Base-by-base conservation (phyloP, 768 basidiomycete genomes). In the Podaxis sp. region DNA sequence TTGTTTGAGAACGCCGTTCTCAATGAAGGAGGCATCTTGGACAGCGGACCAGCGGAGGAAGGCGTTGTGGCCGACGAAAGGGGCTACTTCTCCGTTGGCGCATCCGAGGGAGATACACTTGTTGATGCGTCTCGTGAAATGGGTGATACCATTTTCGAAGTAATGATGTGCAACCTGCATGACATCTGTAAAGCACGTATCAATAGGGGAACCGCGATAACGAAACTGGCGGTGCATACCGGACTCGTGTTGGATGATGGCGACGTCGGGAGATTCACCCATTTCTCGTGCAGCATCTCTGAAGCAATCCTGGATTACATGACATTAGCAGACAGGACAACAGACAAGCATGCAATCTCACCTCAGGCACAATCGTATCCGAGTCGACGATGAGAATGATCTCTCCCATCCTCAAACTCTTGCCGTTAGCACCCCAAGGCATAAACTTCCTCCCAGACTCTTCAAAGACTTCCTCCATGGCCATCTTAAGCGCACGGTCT, bases 71-170 rank as follows among this genome's bases (percentile, higher is more conserved):
- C 91, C 91, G 46, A 93, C 91, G 66, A 93, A 93, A 0, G 91
- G 91, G 8, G 87, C 87, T 24, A 91, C 88, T 71, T 92, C 90
- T 25, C 90, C 90, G 65, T 92, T 93, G 7, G 90, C 87, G 64
- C 86, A 87, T 13, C 86, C 86, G 72, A 90, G 85, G 3, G 89
- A 87, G 63, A 93, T 93, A 58, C 82, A 89, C 72, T 82, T 85
- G 76, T 95, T 94, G 75, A 95, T 93, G 36, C 92, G 84, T n/a
- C 85, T 85, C 4, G 94, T 95, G 77, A 96, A 95, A 76, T 89
- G 89, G 4, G 94, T 89, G 71, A 95, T 88, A 3, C 90, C 91
- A 70, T 94, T 94, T 73, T 95, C 93, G 66, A 95, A 94, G 75
- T 92, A 94, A 70, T 93, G 90, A 72, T 90, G 76, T 0, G 88